Conservation (phyloP, 1,139 yeast genomes). For the Diutina neorugosa region DNA sequence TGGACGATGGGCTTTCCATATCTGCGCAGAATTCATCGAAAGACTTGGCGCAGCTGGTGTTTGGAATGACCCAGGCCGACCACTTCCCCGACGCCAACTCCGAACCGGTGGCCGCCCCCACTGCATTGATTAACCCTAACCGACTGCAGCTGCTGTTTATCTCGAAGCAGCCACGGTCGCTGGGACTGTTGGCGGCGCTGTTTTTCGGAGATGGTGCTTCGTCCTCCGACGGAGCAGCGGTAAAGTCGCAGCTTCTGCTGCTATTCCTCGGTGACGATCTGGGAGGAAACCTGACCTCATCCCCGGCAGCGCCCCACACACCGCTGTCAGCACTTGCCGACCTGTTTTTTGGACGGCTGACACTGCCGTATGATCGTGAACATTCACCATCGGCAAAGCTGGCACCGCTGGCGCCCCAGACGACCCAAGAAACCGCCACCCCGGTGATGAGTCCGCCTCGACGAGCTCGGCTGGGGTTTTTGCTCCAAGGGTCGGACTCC, state of each 20-base stretch:
- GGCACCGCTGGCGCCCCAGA: neutral
- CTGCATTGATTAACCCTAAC: slow-evolving; percentile 21
- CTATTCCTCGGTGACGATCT: neutral
- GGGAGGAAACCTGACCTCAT: neutral
- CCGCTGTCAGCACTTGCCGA: neutral
- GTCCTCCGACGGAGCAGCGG: slow-evolving; percentile 6
- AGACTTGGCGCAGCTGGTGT: slow-evolving; percentile 35
- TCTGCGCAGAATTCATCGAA: slow-evolving; percentile 31
- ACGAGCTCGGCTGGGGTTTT: neutral
- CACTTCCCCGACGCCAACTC: slow-evolving; percentile 12
- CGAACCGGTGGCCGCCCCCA: slow-evolving; percentile 18
- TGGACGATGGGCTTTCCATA: slow-evolving; percentile 29
- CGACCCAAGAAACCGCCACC: neutral
- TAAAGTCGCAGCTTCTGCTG: neutral
- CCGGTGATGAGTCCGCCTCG: neutral
- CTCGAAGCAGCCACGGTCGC: slow-evolving; percentile 30
- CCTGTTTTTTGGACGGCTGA: neutral
- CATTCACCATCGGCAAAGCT: neutral
- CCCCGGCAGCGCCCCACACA: neutral
- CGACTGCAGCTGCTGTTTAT: slow-evolving; percentile 19
- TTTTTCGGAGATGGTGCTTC: slow-evolving; percentile 8
- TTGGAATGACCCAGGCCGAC: slow-evolving; percentile 11
- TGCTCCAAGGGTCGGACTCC: slow-evolving; percentile 1
- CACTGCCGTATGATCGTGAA: neutral
- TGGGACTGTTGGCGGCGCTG: slow-evolving; percentile 16